phyloP scores from a whole-genome alignment of 2,329 filamentous ascomycete genomes.

The Pseudogymnoascus sp. region DNA sequence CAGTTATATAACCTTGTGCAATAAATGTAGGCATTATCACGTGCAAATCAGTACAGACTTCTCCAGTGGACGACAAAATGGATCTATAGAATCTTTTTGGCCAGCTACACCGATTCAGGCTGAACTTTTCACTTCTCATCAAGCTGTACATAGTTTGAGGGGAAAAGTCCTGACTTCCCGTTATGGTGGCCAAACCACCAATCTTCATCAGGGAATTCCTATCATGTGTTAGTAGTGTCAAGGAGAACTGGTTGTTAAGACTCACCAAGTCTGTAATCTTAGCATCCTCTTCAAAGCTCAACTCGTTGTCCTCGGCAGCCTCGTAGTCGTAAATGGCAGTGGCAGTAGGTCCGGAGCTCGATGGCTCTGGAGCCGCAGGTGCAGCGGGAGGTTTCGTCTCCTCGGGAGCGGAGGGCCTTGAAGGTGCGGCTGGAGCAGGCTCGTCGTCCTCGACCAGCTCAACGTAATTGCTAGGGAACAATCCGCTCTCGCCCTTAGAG shows the following conservation, averaged over 20 bases:
- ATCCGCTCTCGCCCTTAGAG: conserved; percentile 69
- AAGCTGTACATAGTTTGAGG: conserved; percentile 61
- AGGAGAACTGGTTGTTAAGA: conserved; percentile 18
- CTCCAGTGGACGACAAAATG: background rate
- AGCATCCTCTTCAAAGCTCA: conserved; percentile 83
- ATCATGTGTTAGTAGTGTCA: conserved; percentile 9
- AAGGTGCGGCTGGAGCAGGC: conserved; percentile 27
- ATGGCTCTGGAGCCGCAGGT: conserved; percentile 29
- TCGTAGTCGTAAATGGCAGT: conserved; percentile 93
- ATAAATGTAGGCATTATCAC: background rate
- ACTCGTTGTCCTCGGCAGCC: conserved; percentile 84
- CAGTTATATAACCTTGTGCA: background rate
- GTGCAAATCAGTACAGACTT: conserved; percentile 1
- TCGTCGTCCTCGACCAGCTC: conserved; percentile 65
- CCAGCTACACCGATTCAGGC: background rate
- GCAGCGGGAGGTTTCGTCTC: conserved; percentile 29
- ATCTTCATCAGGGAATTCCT: conserved; percentile 96
- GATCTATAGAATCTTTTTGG: conserved; percentile 2
- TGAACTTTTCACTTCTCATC: conserved; percentile 21
- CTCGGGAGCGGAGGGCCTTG: conserved; percentile 27
- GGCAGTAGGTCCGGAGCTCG: conserved; percentile 52
- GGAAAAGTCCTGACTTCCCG: conserved; percentile 77
- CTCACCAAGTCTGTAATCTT: conserved; percentile 71
- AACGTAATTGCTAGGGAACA: conserved; percentile 97
- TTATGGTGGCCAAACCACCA: conserved; percentile 94